A percentile compares a stretch with the other conserved stretches of the same genome.
Conservation (phyloP, 805 yeast species). For the Crinitomyces ghanaensis region DNA sequence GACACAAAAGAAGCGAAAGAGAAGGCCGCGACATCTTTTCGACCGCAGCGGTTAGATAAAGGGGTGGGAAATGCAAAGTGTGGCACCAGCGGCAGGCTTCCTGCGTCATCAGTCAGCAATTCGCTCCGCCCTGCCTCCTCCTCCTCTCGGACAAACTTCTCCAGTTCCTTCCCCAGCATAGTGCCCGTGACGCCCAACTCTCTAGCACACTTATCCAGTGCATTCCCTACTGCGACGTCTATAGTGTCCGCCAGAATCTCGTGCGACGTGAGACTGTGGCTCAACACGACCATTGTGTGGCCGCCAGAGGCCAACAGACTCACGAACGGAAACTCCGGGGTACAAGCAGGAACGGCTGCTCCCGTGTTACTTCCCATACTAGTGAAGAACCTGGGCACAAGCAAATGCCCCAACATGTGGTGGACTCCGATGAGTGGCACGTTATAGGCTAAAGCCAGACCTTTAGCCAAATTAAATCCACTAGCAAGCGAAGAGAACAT, state of each 20-base stretch:
- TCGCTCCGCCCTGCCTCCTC: too few species aligned
- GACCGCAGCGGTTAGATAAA: constrained; percentile 36
- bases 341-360: too few species aligned
- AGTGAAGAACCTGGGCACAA: constrained; percentile 45
- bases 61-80: constrained; percentile 37
- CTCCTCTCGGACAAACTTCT: constrained; percentile 37
- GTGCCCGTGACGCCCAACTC: constrained; percentile 69
- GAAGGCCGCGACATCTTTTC: constrained; percentile 40
- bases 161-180: constrained; percentile 81
- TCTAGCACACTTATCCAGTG: constrained; percentile 86
- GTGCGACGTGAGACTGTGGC: constrained; percentile 51
- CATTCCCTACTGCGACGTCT: constrained; percentile 90
- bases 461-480: constrained; percentile 77
- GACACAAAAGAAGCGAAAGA: constrained; percentile 73
- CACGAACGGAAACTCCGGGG: constrained; percentile 64
- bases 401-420: constrained; percentile 89
- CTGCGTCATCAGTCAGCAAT: constrained; percentile 3
- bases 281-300: constrained; percentile 77
- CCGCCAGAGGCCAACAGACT: constrained; percentile 87
- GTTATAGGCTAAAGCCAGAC: constrained; percentile 66
- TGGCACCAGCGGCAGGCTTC: constrained; percentile 12
- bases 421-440: constrained; percentile 82
- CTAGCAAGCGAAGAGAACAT: constrained; percentile 82
- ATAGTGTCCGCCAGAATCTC: constrained; percentile 60
- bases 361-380: constrained; percentile 36